phyloP scores from a whole-genome alignment of 495 filamentous ascomycete species.

The Penicillium maclennaniae region DNA sequence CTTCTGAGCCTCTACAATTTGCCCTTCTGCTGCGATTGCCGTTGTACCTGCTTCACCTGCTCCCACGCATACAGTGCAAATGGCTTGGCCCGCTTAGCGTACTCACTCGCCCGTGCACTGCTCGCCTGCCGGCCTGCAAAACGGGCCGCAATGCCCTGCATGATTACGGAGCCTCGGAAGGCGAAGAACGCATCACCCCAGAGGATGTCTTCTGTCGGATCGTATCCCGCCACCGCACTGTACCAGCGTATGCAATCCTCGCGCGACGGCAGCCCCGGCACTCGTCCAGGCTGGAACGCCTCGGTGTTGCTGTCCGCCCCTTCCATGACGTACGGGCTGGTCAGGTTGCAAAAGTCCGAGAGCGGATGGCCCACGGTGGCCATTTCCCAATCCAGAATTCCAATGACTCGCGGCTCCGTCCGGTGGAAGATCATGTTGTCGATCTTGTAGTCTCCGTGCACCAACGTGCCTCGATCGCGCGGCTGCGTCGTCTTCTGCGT shows the following conservation, averaged over 20 bases:
- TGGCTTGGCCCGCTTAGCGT: constrained; percentile 44
- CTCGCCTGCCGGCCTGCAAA: constrained; percentile 85
- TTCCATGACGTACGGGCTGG: constrained; percentile 62
- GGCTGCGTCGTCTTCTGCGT: constrained; percentile 61
- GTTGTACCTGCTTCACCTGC: constrained; percentile 37
- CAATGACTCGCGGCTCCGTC: constrained; percentile 83
- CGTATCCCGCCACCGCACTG: constrained; percentile 56
- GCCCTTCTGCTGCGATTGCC: constrained; percentile 2
- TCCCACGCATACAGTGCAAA: constrained; percentile 76
- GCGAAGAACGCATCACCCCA: constrained; percentile 50
- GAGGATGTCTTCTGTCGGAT: constrained; percentile 37
- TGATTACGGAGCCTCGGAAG: constrained; percentile 69
- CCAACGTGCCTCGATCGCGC: constrained; percentile 67
- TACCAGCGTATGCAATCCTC: constrained; percentile 76
- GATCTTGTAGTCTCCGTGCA: constrained; percentile 98
- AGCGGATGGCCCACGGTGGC: constrained; percentile 92
- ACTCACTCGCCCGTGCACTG: constrained; percentile 71
- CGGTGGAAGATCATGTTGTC: constrained; percentile 95
- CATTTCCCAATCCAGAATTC: constrained; percentile 97
- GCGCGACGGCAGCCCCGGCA: constrained; percentile 70
- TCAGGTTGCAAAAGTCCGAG: constrained; percentile 78
- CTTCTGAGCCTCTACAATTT: neutral
- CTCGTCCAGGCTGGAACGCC: constrained; percentile 58
- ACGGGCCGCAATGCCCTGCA: constrained; percentile 86
- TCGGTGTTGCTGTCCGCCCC: constrained; percentile 31